phyloP scores from a whole-genome alignment of 768 basidiomycete species.

The Boletus rubropictus region DNA sequence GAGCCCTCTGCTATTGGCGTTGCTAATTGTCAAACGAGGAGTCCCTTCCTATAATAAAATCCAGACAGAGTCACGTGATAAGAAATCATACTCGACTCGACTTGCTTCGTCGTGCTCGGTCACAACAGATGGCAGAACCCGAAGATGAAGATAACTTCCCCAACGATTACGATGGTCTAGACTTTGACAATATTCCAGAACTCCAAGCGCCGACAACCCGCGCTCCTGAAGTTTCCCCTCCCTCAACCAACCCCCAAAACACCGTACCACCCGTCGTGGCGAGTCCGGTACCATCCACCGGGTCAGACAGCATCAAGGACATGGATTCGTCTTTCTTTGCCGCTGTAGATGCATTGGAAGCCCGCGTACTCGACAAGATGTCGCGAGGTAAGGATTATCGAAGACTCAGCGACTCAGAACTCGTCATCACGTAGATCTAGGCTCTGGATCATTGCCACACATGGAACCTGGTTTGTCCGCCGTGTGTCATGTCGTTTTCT shows the following conservation, averaged over 20 bases:
- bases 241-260: not conserved
- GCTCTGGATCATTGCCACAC: not conserved
- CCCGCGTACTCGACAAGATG: slow-evolving; percentile 19
- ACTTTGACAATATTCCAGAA: slow-evolving; percentile 38
- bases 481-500: not conserved
- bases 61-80: slow-evolving; percentile 9
- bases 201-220: slow-evolving; percentile 18
- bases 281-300: slow-evolving; percentile 11
- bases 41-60: no score
- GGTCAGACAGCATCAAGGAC: slow-evolving; percentile 9
- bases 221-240: not conserved
- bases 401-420: not conserved
- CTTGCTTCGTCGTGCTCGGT: not conserved
- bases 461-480: slow-evolving; percentile 4
- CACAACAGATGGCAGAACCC: slow-evolving; percentile 20
- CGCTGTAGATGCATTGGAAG: slow-evolving; percentile 45
- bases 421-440: not conserved
- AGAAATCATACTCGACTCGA: not conserved
- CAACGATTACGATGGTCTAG: slow-evolving; percentile 48
- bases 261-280: not conserved
- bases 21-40: no score
- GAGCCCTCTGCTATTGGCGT: no score
- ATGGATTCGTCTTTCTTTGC: slow-evolving; percentile 27
- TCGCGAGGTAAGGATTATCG: slow-evolving; percentile 7
- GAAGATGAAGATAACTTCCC: slow-evolving; percentile 47